Percentiles rank a stretch among this genome's conserved stretches.
phyloP scores from a whole-genome alignment of 2,329 filamentous ascomycete genomes.

The Malbranchea zuffiana region DNA sequence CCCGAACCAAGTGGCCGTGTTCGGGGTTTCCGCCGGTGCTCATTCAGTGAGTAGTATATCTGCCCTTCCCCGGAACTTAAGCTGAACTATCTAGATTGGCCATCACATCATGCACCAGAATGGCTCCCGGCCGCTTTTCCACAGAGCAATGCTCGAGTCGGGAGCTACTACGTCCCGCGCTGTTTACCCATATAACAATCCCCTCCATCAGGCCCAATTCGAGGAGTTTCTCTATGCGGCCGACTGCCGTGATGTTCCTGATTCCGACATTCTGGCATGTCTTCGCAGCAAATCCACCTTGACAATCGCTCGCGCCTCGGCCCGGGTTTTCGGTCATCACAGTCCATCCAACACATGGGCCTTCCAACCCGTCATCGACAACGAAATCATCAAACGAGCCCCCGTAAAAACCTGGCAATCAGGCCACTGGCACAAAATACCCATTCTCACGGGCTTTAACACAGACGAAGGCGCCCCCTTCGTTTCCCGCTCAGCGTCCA shows the following conservation, averaged over 20 bases:
- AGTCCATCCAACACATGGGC: conserved; percentile 42
- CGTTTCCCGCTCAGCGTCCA: conserved; percentile 42
- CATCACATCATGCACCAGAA: conserved; percentile 52
- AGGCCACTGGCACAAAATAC: conserved; percentile 44
- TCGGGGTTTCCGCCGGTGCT: conserved; percentile 30
- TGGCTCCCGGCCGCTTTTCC: conserved; percentile 28
- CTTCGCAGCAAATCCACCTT: conserved; percentile 32
- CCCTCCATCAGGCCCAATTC: conserved; percentile 38
- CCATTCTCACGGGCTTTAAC: conserved; percentile 60
- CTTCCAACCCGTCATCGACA: conserved; percentile 60
- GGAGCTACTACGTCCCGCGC: conserved; percentile 39
- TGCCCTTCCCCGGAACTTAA: conserved; percentile 4
- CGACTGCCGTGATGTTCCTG: conserved; percentile 22
- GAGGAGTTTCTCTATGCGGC: conserved; percentile 30
- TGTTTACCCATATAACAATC: conserved; percentile 32
- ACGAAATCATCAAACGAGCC: conserved; percentile 45
- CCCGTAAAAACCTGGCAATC: conserved; percentile 51
- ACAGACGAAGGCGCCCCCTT: conserved; percentile 59
- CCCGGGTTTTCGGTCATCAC: conserved; percentile 36
- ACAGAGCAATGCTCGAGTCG: conserved; percentile 39
- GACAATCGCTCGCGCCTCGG: conserved; percentile 31
- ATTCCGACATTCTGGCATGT: conserved; percentile 30
- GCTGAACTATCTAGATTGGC: conserved; percentile 41
- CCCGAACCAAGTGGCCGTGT: conserved; percentile 27
- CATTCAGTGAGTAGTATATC: conserved; percentile 45